Evolutionary conservation across 352 stramenopile species (phyloP).

Genomic region (Pythium chondricola): DNA sequence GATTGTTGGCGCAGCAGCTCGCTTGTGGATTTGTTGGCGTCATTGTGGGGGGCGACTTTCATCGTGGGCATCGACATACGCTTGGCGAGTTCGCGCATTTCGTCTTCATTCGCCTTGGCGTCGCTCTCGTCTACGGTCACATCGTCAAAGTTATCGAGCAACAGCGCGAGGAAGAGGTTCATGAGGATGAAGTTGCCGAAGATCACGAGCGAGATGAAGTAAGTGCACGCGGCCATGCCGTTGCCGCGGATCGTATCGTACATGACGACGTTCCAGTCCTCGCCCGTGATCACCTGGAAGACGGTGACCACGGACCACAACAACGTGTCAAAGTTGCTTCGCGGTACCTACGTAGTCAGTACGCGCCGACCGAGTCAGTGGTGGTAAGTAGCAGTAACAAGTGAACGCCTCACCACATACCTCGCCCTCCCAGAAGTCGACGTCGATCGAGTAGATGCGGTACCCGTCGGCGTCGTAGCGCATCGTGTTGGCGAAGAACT

Average conservation of each 20-base stretch:
- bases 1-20: neutral
- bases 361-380: neutral
- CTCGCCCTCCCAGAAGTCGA: slow-evolving; percentile 57
- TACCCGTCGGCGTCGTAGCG: slow-evolving; percentile 86
- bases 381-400: neutral
- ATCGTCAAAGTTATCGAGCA: slow-evolving; percentile 88
- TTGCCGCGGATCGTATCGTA: slow-evolving; percentile 89
- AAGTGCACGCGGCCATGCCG: slow-evolving; percentile 52
- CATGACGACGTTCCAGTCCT: slow-evolving; percentile 95
- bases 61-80: slow-evolving; percentile 65
- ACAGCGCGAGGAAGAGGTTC: slow-evolving; percentile 92
- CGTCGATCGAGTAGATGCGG: slow-evolving; percentile 28
- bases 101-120: slow-evolving; percentile 37
- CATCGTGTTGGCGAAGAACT: slow-evolving; percentile 94
- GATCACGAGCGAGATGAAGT: slow-evolving; percentile 86
- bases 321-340: slow-evolving; percentile 88
- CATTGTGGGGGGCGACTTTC: slow-evolving; percentile 19
- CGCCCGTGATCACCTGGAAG: slow-evolving; percentile 92
- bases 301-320: slow-evolving; percentile 78
- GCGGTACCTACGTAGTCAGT: slow-evolving; percentile 31
- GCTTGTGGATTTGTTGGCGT: neutral
- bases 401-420: slow-evolving; percentile 20
- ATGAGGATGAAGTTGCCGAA: slow-evolving; percentile 91
- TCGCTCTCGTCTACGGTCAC: slow-evolving; percentile 49
- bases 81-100: slow-evolving; percentile 39